Percentiles rank a stretch among this genome's conserved stretches.
Conservation (phyloP, 176 grass and related monocot genomes). For the Juncus effusus region DNA sequence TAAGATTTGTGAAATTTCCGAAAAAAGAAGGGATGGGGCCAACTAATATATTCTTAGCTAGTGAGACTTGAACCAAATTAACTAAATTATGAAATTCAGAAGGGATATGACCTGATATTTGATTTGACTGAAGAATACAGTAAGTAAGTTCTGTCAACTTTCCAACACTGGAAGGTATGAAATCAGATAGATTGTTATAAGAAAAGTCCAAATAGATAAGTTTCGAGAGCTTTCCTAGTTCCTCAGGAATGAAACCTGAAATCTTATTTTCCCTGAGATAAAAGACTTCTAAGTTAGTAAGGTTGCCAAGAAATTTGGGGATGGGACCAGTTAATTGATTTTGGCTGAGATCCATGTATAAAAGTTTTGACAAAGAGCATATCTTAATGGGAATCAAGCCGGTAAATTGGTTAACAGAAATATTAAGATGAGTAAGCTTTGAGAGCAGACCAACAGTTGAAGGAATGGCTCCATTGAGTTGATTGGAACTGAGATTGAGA, state of each 20-base stretch:
- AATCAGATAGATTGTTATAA: constrained; percentile 24
- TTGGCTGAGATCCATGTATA: background rate
- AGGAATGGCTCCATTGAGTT: constrained; percentile 26
- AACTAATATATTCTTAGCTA: constrained; percentile 20
- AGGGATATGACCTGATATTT: constrained; percentile 14
- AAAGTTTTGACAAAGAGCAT: background rate
- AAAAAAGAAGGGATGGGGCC: constrained; percentile 22
- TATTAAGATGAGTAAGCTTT: background rate
- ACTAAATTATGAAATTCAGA: background rate
- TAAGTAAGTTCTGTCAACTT: constrained; percentile 1
- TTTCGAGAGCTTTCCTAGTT: constrained; percentile 14
- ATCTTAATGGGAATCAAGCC: constrained; percentile 15
- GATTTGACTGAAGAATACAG: background rate
- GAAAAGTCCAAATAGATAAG: constrained; percentile 9
- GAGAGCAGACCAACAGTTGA: background rate
- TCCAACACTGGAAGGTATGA: constrained; percentile 31
- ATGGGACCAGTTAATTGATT: constrained; percentile 32
- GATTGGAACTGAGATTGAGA: constrained; percentile 12
- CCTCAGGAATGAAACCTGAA: constrained; percentile 12
- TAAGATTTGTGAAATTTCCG: too few species aligned
- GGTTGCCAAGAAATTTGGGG: constrained; percentile 31
- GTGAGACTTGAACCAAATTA: too few species aligned
- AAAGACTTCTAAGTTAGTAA: constrained; percentile 14
- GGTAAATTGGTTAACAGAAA: constrained; percentile 2
- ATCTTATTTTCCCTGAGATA: background rate